phyloP scores from a whole-genome alignment of 2,329 filamentous ascomycete genomes.

The Colletotrichum magnum region DNA sequence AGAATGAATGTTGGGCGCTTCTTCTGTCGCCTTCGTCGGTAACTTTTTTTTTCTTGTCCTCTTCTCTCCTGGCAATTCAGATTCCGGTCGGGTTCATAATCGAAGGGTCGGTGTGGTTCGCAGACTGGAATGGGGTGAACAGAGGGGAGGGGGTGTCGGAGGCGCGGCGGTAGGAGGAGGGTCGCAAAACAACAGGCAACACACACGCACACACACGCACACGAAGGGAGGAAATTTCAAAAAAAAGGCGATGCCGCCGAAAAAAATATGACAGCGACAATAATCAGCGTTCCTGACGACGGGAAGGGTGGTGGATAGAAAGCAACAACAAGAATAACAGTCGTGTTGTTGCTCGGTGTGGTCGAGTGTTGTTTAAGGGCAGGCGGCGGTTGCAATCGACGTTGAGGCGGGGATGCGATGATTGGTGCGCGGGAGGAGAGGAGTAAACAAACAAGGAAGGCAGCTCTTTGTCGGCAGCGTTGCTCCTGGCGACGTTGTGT shows the following conservation, averaged over 20 bases:
- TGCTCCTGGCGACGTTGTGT: slow-evolving; percentile 41
- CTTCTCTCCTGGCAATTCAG: slow-evolving; percentile 12
- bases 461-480: slow-evolving; percentile 40
- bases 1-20: slow-evolving; percentile 33
- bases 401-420: slow-evolving; percentile 39
- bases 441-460: slow-evolving; percentile 44
- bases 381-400: slow-evolving; percentile 28
- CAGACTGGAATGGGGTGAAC: slow-evolving; percentile 35
- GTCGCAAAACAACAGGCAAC: slow-evolving; percentile 37
- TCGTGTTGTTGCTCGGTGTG: slow-evolving; percentile 34
- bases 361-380: slow-evolving; percentile 43
- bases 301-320: slow-evolving; percentile 25
- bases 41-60: neutral
- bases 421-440: slow-evolving; percentile 41
- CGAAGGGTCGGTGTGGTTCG: slow-evolving; percentile 12
- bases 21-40: slow-evolving; percentile 17
- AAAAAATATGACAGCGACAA: slow-evolving; percentile 22
- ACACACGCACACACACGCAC: slow-evolving; percentile 19
- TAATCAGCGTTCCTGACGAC: slow-evolving; percentile 41
- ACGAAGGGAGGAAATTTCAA: slow-evolving; percentile 9
- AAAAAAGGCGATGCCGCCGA: slow-evolving; percentile 31
- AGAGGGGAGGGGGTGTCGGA: slow-evolving; percentile 10
- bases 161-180: slow-evolving; percentile 16
- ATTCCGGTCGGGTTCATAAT: slow-evolving; percentile 32
- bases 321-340: slow-evolving; percentile 34